Base-by-base conservation (phyloP, 2,329 filamentous ascomycete species). In the Rhytidhysteron rufulum region DNA sequence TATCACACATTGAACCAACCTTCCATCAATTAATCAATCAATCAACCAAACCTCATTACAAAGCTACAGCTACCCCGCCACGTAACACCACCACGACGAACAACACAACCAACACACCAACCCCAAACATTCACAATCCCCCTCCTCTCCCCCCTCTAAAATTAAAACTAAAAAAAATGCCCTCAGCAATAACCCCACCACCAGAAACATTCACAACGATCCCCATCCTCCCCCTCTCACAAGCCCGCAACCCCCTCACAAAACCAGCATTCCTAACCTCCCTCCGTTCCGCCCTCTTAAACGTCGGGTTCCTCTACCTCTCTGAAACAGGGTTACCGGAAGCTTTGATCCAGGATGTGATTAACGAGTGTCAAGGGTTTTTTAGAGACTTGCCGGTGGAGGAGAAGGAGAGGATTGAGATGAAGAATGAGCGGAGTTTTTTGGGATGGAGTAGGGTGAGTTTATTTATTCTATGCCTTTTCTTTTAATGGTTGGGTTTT, bases 251-350 rank as follows among this genome's bases (percentile, higher is more conserved):
- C 50, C 73, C 79, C 15, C 83, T 70, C 4, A 89, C 85, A 1
- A 94, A 93, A 66, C 77, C 85, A 2, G 69, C 68, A 22, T 93
- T 95, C 54, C 76, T 94, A 0, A 65, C 70, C 1, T 73, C 86
- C 39, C 74, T 95, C 22, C 83, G 85, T 13, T 73, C 85, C 63
- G 86, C 87, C 0, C 69, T 95, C 22, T 78, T 95, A 54, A 85
- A 91, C 60, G 86, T 94, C n/a, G 88, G 88, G 2, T 95, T 95
- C 57, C 65, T 94, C 17, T 95, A 95, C 57, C 77, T 95, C 45
- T 84, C 83, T 58, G 89, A 94, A 57, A 83, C 86, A 17, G 62
- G 62, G 5, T 32, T 62, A 37, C 72, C 83, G 4, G 75, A 83
- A 13, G 70, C 77, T 29, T 67, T 91, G 38, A 80, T 86, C 51